Percentiles rank a stretch among this genome's conserved stretches.
These are phyloP conservation scores for Aspergillus brasiliensis DNA, from an alignment of 2,329 filamentous ascomycete species.

Conservation along the genomic window DNA sequence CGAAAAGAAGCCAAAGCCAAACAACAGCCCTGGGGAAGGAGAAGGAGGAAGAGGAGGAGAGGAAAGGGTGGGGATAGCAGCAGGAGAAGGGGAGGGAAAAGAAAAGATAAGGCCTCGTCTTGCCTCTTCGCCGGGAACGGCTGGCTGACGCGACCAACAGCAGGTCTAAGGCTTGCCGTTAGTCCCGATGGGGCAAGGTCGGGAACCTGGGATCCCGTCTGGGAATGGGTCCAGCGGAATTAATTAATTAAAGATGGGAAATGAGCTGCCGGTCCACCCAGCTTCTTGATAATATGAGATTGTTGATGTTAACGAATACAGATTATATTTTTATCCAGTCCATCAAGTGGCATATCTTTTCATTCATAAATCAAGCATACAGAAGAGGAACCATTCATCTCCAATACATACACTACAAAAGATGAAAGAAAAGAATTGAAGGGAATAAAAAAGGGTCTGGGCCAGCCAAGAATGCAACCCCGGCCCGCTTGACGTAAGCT, in stretches of 20 bases:
- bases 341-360: too few species aligned
- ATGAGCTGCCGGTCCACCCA: not conserved
- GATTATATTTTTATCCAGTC: too few species aligned
- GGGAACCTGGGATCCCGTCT: not conserved
- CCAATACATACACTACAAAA: not conserved
- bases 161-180: conserved; percentile 9
- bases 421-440: not conserved
- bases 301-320: too few species aligned
- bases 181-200: conserved; percentile 10
- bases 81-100: conserved; percentile 7
- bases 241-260: not conserved
- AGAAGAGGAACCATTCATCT: not conserved
- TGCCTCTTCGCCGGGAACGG: conserved; percentile 14
- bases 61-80: conserved; percentile 6
- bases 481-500: conserved; percentile 25
- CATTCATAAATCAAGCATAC: too few species aligned
- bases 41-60: conserved; percentile 2
- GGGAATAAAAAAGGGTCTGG: conserved; percentile 5
- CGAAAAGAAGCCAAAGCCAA: not conserved
- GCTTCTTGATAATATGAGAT: too few species aligned
- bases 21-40: not conserved
- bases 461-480: conserved; percentile 10
- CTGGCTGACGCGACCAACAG: conserved; percentile 18
- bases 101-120: conserved; percentile 19
- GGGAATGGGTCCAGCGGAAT: not conserved